phyloP scores from a whole-genome alignment of 73 alveolate species.

The Tetrahymena borealis region DNA sequence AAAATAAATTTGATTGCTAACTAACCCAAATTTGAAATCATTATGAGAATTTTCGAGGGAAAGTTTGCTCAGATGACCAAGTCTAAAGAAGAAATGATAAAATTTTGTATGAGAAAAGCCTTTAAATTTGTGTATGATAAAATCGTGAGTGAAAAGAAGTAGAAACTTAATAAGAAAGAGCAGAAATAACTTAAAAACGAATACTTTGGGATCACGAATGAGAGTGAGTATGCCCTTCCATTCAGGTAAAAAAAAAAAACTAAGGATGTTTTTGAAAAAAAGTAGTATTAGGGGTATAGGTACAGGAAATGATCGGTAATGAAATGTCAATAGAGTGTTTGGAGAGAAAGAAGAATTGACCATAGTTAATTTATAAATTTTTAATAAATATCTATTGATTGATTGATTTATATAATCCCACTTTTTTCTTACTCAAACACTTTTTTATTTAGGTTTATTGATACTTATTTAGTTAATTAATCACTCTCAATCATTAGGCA shows the following conservation, averaged over 20 bases:
- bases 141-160: background rate
- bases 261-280: too few species aligned
- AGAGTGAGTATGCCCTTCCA: background rate
- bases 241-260: background rate
- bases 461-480: too few species aligned
- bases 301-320: too few species aligned
- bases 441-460: too few species aligned
- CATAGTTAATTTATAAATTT: background rate
- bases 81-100: background rate
- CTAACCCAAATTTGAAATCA: background rate
- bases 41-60: background rate
- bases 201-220: background rate
- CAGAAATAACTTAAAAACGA: background rate
- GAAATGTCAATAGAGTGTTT: too few species aligned
- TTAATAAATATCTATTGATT: background rate
- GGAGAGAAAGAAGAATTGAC: too few species aligned
- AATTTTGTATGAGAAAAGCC: background rate
- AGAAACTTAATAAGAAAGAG: background rate
- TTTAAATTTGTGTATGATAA: background rate
- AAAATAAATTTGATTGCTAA: background rate
- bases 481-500: too few species aligned
- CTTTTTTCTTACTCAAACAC: too few species aligned
- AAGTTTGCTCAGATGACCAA: background rate
- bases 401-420: too few species aligned
- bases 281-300: too few species aligned